These are phyloP conservation scores for Candida gorgasii DNA, from an alignment of 805 yeast species.

Conservation along the genomic window DNA sequence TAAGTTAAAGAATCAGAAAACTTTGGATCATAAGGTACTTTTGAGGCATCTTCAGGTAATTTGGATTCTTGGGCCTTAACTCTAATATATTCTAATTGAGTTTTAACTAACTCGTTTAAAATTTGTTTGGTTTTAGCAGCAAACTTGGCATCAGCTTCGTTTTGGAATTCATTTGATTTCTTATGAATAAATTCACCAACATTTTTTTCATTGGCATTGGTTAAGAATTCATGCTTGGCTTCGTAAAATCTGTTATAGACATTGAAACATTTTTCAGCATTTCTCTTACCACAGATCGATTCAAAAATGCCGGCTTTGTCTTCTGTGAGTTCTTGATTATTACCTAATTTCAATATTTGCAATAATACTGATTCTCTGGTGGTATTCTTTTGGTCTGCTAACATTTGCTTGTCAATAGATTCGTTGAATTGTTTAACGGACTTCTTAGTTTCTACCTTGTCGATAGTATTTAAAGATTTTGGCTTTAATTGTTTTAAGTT, in stretches of 20 bases:
- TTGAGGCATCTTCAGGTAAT: conserved; percentile 27
- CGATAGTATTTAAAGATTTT: conserved; percentile 32
- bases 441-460: conserved; percentile 14
- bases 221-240: conserved; percentile 28
- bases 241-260: conserved; percentile 29
- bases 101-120: conserved; percentile 36
- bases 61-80: conserved; percentile 25
- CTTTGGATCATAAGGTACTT: conserved; percentile 29
- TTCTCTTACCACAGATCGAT: conserved; percentile 27
- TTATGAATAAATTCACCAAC: conserved; percentile 29
- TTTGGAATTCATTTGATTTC: conserved; percentile 35
- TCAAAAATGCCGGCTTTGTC: conserved; percentile 33
- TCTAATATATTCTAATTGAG: conserved; percentile 35
- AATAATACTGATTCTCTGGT: conserved; percentile 51
- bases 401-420: conserved; percentile 45
- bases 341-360: conserved; percentile 40
- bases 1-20: conserved; percentile 29
- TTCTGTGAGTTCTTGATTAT: conserved; percentile 13
- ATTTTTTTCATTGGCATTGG: conserved; percentile 20
- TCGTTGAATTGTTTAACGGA: conserved; percentile 35
- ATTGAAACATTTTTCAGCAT: conserved; percentile 37
- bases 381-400: conserved; percentile 34
- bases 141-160: conserved; percentile 31
- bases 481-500: conserved; percentile 46
- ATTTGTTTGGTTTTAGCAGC: conserved; percentile 36